Base-by-base conservation (phyloP, 2,329 filamentous ascomycete genomes). In the Fusarium proliferatum region DNA sequence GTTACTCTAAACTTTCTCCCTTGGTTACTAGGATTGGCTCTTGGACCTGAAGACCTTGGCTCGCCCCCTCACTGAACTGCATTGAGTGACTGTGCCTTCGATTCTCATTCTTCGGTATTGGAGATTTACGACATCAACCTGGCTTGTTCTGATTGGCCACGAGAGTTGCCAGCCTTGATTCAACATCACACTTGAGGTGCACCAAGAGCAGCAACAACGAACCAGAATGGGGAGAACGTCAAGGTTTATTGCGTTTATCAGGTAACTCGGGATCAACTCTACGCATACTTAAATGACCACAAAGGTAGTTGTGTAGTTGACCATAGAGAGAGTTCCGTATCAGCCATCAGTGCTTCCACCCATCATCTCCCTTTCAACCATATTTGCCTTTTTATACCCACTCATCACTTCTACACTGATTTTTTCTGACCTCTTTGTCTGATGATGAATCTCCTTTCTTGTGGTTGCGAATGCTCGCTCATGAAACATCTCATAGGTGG, bases 401-500 rank as follows among this genome's bases (percentile, higher is more conserved):
- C n/a, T 28, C 16, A 36, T 21, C 28, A 36, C 19, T 61, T 36
- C n/a, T 39, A 13, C 30, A 58, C 23, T 36, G 17, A 2, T 10
- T 67, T 61, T 56, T 56, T 43, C 48, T 48, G n/a, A 33, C 41
- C 36, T 30, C 51, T 58, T 38, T 59, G 33, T 41, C 39, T 55
- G 17, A 26, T 39, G 17, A 30, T n/a, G 33, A 42, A 48, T 64
- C 61, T 30, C 69, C 48, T 64, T 69, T 51, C 70, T 66, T 59
- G 57, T 26, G 48, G 57, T 58, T 66, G 56, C 38, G 38, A 67
- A 71, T 49, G 43, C 42, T 43, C 62, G 48, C 52, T 67, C 52
- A 62, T 73, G 65, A 70, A 73, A 72, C 61, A 73, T 70, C 66
- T 33, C 65, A 62, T 67, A 62, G 65, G 65, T 43, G 64, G 63